phyloP scores from a whole-genome alignment of 495 filamentous ascomycete genomes.

The Penicillium samsonianum region DNA sequence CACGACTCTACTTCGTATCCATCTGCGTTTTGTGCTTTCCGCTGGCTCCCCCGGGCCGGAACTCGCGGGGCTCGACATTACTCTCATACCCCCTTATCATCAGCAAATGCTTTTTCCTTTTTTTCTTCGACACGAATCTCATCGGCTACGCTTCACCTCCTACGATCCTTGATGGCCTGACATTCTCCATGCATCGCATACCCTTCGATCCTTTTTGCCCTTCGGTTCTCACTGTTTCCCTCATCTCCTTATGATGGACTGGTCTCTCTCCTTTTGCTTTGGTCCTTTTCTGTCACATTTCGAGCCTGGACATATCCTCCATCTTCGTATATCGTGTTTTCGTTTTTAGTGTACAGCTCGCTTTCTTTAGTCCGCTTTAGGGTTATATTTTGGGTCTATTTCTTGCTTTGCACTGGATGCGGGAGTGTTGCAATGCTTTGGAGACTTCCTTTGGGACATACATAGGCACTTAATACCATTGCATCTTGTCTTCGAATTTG shows the following conservation, averaged over 20 bases:
- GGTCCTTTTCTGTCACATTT: slow-evolving; percentile 16
- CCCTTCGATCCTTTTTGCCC: slow-evolving; percentile 1
- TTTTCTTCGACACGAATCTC: slow-evolving; percentile 19
- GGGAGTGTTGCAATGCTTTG: slow-evolving; percentile 19
- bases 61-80: slow-evolving; percentile 21
- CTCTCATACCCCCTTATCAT: slow-evolving; percentile 15
- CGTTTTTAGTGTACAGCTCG: slow-evolving; percentile 9
- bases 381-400: slow-evolving; percentile 10
- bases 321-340: slow-evolving; percentile 18
- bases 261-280: slow-evolving; percentile 6
- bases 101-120: slow-evolving; percentile 23
- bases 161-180: slow-evolving; percentile 33
- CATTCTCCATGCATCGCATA: slow-evolving; percentile 15
- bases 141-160: slow-evolving; percentile 25
- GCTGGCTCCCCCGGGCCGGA: slow-evolving; percentile 30
- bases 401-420: slow-evolving; percentile 11
- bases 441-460: slow-evolving; percentile 14
- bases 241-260: slow-evolving; percentile 6
- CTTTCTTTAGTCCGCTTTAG: not conserved
- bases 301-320: slow-evolving; percentile 28
- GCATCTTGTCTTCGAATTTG: slow-evolving; percentile 11
- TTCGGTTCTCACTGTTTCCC: not conserved
- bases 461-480: slow-evolving; percentile 27
- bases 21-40: slow-evolving; percentile 22
- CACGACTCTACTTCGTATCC: slow-evolving; percentile 12